Base-by-base conservation (phyloP, 164 flowering plant genomes). In the Taxillus chinensis region DNA sequence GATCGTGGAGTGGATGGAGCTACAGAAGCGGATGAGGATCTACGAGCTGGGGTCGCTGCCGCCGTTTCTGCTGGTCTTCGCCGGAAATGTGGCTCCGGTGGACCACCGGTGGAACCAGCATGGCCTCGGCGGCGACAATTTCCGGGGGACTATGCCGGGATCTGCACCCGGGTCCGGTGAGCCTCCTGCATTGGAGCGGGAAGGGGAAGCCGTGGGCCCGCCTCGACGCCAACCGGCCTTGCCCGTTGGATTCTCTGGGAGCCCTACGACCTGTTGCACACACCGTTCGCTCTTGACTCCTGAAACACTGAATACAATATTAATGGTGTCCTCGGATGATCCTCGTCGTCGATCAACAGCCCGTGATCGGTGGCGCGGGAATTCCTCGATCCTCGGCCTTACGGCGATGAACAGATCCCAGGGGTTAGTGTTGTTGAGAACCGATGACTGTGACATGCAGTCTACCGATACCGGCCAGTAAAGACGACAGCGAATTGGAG, bases 91-190 rank as follows among this genome's bases (percentile, higher is more conserved):
- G 9, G 87, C 75, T 9, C 76, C 89, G 17, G 96, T 91, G 39
- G 90, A 89, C 68, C 97, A 91, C 65, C 54, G 83, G 41, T 91
- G 97, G 97, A 91, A 91, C 66, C 97, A 91, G 59, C 96, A 91
- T 60, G 97, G 95, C 0, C 80, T 90, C 6, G 97, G 95, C 5
- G 97, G 97, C 0, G 95, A 90, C 51, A 90, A 90, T 70, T 86
- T 79, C 65, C 56, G 80, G 50, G 96, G 97, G 2, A 27, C 79
- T 88, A 7, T 91, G 97, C 68, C 48, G 97, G 57, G 82, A 86
- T 71, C 62, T 91, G 61, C 97, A 91, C 60, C 86, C 96, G 2
- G 96, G 97, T 45, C 88, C 93, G 54, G 97, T 88, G 10, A 91
- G 97, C 66, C 67, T 91, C 7, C 60, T 91, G 70, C 96, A 88